Evolutionary conservation across 805 yeast species (phyloP), one percentile per base, ranked within the genome.

Genomic region (Sugiyamaella mastotermitis): DNA sequence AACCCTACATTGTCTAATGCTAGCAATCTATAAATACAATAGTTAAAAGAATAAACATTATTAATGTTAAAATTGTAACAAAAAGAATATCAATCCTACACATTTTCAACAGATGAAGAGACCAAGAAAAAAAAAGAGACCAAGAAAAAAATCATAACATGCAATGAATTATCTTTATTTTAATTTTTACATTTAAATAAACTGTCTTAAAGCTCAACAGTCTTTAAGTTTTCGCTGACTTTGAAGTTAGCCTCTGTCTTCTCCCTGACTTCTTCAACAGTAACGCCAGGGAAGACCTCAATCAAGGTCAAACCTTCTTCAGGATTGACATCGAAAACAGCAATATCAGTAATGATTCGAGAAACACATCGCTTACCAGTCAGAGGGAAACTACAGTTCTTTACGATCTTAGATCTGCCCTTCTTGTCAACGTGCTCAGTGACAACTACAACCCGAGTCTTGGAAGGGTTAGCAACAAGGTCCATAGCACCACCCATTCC

Each of bases 401-500:
- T 51, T 27, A 67, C 51, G 31, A 67, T 66, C 57, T 67, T 67
- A 10, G 70, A 57, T 16, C 61, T 49, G n/a, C 70, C 69, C 48
- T 67, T 64, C 48, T 58, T 62, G 44, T 67, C 71, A 31, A 52
- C 56, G 40, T 66, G 71, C 43, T 67, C 72, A 66, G 62, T 66
- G 38, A 66, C 55, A 9, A 65, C 66, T 15, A 66, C 65, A 13
- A 66, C 70, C 38, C 56, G 54, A 3, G 71, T 66, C 16, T 53
- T 45, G 19, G 52, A 48, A 11, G 71, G 69, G 43, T 66, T 66
- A 13, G 68, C 61, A 11, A 67, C 71, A 25, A 67, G 55, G 49
- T 67, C 71, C 72, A 67, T 67, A 8, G 71, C 71, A n/a, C 71
- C 71, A 11, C 71, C 71, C 70, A 67, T 67, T 16, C 72, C 71